Evolutionary conservation across 176 grass and related monocot species (phyloP), one percentile per base, ranked within the genome.

Genomic region (Olyra latifolia): DNA sequence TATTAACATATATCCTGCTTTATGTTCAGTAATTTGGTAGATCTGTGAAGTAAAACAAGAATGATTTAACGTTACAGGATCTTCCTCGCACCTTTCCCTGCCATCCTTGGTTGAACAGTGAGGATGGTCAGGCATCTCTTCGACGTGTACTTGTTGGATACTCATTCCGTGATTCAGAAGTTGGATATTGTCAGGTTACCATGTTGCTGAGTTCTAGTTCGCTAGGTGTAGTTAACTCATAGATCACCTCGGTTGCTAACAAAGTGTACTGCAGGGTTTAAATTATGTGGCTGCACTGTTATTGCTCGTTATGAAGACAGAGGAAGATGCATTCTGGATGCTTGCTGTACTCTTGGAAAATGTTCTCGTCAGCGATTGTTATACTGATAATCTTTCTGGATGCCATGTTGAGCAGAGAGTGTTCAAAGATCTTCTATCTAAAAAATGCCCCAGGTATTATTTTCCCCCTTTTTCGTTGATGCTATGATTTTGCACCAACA

Each of bases 401-500:
- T 99, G 92, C 67, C 96, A 99, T 89, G 96, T 99, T n/a, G 92
- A 99, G 62, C 96, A 99, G 74, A 86, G 96, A 54, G 96, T 99
- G 56, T 95, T 99, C 82, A 99, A 90, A 81, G 92, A 99, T 82
- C 84, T 99, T 23, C 92, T 99, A 25, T 70, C 96, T 13, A 99
- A 99, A 85, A 99, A 99, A 47, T 95, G 96, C 39, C 96, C 96
- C 59, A 93, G 87, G 96, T 99, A 76, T 39, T 35, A 35, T 43
- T 15, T 19, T 29, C 48, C 32, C 7, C 25, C 27, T 41, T 12
- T 74, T 62, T 15, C 44, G 20, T 69, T 67, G n/a, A 47, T 81
- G 38, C 74, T 17, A 49, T 19, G 2, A 61, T 5, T 72, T 32
- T 43, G 60, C 13, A 60, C n/a, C 32, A 40, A 20, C 19, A 32